Evolutionary conservation across 345 rosid species (phyloP), one percentile per base, ranked within the genome.

Genomic region (Rhodomyrtus tomentosa): DNA sequence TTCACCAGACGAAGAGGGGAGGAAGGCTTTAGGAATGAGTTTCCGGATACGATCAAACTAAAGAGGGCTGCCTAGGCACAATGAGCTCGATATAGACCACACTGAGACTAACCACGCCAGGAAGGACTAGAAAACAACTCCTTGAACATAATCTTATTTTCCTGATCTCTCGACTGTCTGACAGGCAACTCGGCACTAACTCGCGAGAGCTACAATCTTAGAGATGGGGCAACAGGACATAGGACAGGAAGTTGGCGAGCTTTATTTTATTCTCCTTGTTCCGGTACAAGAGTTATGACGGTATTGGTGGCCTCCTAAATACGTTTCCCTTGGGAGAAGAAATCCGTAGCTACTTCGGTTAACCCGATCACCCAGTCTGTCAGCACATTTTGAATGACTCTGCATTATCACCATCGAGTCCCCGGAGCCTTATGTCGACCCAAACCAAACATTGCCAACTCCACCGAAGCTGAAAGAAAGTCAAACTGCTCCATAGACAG

Each of bases 281-380:
- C 5, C 5, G 22, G 73, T 29, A 16, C 4, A 16, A 15, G 40
- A 59, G 73, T 14, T 21, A 59, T 20, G 11, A 59, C 7, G 22
- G 40, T 29, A 20, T 7, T 59, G 40, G 29, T 7, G 20, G 7
- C 22, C 73, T 59, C 40, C 11, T 59, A 11, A 29, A 59, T 18
- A 27, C 14, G 73, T 29, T 59, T 59, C 40, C 73, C 9, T 58
- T 25, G 20, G 36, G 20, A 58, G 72, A 29, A 58, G 13, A n/a
- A 27, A 58, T 27, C 36, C 1, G 3, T 6, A 1, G 0, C 36
- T 10, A 10, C 10, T 21, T 9, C 73, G 0, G 1, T 13, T 13
- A 59, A 59, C 73, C 0, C 15, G 10, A 3, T 59, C 73, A 59
- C 38, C 11, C 42, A 1, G 24, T 62, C 12, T 16, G 42, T 62